These are phyloP conservation scores for Gaeumannomyces tritici DNA, from an alignment of 2,329 filamentous ascomycete species.

Conservation along the genomic window DNA sequence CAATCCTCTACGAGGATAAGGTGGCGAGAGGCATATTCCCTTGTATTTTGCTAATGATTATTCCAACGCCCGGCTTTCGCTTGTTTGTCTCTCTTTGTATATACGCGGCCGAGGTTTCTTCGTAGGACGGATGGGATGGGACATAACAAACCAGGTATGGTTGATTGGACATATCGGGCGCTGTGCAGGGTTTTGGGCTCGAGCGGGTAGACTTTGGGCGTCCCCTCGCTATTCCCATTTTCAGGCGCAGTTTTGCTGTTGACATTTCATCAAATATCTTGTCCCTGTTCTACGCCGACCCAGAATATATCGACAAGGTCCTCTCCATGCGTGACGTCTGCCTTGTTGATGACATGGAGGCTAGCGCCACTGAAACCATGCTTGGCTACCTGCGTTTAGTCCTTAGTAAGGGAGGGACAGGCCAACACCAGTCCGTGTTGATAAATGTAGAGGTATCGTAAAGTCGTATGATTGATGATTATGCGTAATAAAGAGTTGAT, in stretches of 20 bases:
- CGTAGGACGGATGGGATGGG: not conserved
- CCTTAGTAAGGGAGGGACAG: no score
- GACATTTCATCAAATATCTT: not conserved
- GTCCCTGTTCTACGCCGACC: not conserved
- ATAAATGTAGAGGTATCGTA: no score
- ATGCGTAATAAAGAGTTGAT: no score
- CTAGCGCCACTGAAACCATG: no score
- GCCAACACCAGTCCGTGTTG: no score
- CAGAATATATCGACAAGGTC: no score
- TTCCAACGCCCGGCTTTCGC: no score
- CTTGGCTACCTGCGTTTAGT: no score
- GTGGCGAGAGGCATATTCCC: not conserved
- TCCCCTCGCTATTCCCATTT: not conserved
- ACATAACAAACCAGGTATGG: not conserved
- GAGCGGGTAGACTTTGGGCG: not conserved
- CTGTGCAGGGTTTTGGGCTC: not conserved
- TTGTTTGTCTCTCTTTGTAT: not conserved
- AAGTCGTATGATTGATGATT: no score
- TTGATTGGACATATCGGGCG: not conserved
- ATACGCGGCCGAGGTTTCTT: not conserved
- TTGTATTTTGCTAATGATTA: not conserved
- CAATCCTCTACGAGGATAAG: not conserved
- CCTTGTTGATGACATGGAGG: no score
- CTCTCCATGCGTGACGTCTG: no score
- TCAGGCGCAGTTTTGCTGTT: not conserved